phyloP scores from a whole-genome alignment of 495 filamentous ascomycete genomes.

The Lentithecium fluviatile region DNA sequence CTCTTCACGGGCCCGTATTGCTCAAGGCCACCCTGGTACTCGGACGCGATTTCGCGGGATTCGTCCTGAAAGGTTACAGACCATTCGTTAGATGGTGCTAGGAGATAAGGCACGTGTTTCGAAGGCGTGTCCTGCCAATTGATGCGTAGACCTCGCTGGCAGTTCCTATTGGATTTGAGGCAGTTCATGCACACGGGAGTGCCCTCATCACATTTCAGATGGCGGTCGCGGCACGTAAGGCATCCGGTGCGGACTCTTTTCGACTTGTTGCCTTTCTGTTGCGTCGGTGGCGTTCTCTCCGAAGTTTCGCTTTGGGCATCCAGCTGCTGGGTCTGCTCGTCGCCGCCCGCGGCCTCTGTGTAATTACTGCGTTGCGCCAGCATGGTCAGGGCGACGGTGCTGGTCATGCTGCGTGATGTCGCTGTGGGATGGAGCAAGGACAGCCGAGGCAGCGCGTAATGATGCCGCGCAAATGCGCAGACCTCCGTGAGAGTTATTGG shows the following conservation, averaged over 20 bases:
- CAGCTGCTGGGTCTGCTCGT: slow-evolving; percentile 18
- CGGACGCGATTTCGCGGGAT: slow-evolving; percentile 84
- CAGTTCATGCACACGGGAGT: slow-evolving; percentile 82
- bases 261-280: slow-evolving; percentile 34
- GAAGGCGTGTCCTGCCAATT: slow-evolving; percentile 90
- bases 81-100: slow-evolving; percentile 60
- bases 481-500: no score
- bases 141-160: slow-evolving; percentile 80
- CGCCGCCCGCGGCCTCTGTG: background rate
- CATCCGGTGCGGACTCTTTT: slow-evolving; percentile 48
- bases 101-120: slow-evolving; percentile 64
- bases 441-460: no score
- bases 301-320: slow-evolving; percentile 16
- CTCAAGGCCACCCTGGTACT: slow-evolving; percentile 79
- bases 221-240: slow-evolving; percentile 49
- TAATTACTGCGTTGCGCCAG: background rate
- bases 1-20: slow-evolving; percentile 57
- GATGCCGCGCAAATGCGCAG: no score
- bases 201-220: slow-evolving; percentile 82
- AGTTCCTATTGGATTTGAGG: slow-evolving; percentile 78
- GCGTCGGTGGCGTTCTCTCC: slow-evolving; percentile 26
- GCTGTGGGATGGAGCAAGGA: no score
- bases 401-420: background rate
- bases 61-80: slow-evolving; percentile 83
- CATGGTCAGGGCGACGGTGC: background rate